Evolutionary conservation across 768 basidiomycete genomes (phyloP).

Genomic region (Lactifluus pinguis): DNA sequence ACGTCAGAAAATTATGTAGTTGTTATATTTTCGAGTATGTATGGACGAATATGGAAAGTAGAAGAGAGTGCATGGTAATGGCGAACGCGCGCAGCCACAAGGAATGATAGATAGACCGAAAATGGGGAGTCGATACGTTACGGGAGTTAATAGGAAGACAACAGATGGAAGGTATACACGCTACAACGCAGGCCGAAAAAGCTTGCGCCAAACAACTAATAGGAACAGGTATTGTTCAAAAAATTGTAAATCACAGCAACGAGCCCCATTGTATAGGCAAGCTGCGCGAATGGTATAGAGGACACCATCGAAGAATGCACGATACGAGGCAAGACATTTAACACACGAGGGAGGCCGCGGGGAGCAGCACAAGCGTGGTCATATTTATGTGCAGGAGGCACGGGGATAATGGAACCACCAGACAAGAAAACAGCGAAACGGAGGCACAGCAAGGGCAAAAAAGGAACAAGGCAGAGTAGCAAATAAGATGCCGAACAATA

Average conservation of each 20-base stretch:
- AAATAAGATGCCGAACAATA: neutral
- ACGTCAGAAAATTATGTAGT: conserved; percentile 1
- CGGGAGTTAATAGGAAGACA: neutral
- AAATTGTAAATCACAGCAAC: conserved; percentile 5
- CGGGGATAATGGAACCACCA: neutral
- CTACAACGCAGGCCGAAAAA: conserved; percentile 3
- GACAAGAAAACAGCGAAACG: conserved; percentile 2
- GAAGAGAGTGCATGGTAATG: conserved; percentile 2
- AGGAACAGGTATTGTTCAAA: conserved; percentile 9
- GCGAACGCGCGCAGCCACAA: neutral
- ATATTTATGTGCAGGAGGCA: conserved; percentile 9
- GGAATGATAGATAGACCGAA: conserved; percentile 7
- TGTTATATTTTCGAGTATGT: conserved; percentile 6
- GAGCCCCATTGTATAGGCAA: neutral
- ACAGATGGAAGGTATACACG: conserved; percentile 6
- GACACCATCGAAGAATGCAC: neutral
- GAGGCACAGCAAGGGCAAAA: conserved; percentile 7
- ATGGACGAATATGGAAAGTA: neutral
- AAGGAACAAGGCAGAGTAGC: neutral
- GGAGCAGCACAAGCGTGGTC: neutral
- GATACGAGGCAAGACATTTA: neutral
- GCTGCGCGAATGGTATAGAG: conserved; percentile 1
- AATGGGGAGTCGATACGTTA: neutral
- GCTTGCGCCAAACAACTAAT: conserved; percentile 14
- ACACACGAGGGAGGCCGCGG: neutral